A percentile compares a stretch with the other conserved stretches of the same genome.
phyloP scores from a whole-genome alignment of 1,284 basidiomycete species.

The Tylopilus sp. region DNA sequence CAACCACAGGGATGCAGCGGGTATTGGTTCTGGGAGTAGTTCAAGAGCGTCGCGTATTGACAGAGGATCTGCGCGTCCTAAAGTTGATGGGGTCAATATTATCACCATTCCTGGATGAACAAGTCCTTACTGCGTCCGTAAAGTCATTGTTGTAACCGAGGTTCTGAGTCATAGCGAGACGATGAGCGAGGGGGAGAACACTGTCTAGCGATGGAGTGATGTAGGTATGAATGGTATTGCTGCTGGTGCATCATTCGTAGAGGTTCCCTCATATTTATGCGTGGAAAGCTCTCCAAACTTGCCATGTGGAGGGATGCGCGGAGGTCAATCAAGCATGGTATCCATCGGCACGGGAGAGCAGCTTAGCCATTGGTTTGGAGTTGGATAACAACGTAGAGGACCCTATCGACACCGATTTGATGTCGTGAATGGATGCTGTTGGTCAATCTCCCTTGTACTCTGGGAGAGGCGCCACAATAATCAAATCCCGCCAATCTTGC shows the following conservation, averaged over 20 bases:
- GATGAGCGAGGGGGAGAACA: background rate
- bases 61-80: constrained; percentile 13
- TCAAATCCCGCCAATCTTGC: constrained; percentile 2
- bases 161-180: constrained; percentile 6
- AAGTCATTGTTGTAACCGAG: constrained; percentile 12
- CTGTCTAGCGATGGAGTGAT: background rate
- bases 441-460: constrained; percentile 12
- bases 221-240: constrained; percentile 3
- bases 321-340: constrained; percentile 13
- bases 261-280: constrained; percentile 22
- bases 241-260: constrained; percentile 9
- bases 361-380: constrained; percentile 16
- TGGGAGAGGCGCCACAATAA: background rate
- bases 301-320: constrained; percentile 19
- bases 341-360: constrained; percentile 16
- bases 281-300: constrained; percentile 27
- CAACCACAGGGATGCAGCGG: constrained; percentile 20
- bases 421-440: constrained; percentile 2
- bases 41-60: background rate
- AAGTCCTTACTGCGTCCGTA: constrained; percentile 15
- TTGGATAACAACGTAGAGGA: background rate
- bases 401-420: constrained; percentile 12
- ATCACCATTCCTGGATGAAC: background rate
- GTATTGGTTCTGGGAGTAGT: constrained; percentile 4
- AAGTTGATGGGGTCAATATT: constrained; percentile 3